Conservation (phyloP, 495 filamentous ascomycete genomes). For the Jackrogersella multiformis region DNA sequence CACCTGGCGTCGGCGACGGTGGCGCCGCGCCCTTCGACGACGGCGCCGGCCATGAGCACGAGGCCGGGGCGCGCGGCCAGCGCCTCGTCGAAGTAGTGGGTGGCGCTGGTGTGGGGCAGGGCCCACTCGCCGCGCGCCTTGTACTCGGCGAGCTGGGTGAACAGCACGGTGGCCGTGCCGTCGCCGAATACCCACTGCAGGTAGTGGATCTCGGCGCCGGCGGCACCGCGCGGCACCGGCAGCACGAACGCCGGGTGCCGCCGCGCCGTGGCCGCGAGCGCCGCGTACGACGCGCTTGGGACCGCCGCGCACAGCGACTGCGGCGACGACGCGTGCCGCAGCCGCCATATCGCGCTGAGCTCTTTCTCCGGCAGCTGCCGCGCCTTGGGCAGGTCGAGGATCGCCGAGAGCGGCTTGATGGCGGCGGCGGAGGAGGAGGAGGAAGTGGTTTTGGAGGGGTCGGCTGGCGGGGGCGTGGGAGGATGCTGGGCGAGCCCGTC, state of each 20-base stretch:
- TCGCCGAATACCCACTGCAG: constrained; percentile 77
- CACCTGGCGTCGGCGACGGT: constrained; percentile 81
- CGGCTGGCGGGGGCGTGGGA: constrained; percentile 46
- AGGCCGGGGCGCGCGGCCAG: constrained; percentile 74
- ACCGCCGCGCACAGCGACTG: constrained; percentile 84
- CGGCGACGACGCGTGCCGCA: constrained; percentile 77
- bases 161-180: constrained; percentile 82
- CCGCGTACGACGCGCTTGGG: constrained; percentile 72
- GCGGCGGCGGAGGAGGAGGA: constrained; percentile 56
- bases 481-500: constrained; percentile 11
- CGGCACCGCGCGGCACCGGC: constrained; percentile 75
- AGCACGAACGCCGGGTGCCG: constrained; percentile 88
- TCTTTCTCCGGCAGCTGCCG: constrained; percentile 77
- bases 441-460: constrained; percentile 44
- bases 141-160: constrained; percentile 91
- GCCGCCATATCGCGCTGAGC: constrained; percentile 88
- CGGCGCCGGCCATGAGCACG: constrained; percentile 83
- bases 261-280: constrained; percentile 72
- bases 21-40: constrained; percentile 80
- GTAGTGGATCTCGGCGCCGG: constrained; percentile 84
- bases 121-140: constrained; percentile 90
- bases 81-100: constrained; percentile 77
- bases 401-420: constrained; percentile 83
- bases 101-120: constrained; percentile 90
- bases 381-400: constrained; percentile 83